These are phyloP conservation scores for Suhomyces yuchorum DNA, from an alignment of 1,139 yeast genomes.

Conservation along the genomic window DNA sequence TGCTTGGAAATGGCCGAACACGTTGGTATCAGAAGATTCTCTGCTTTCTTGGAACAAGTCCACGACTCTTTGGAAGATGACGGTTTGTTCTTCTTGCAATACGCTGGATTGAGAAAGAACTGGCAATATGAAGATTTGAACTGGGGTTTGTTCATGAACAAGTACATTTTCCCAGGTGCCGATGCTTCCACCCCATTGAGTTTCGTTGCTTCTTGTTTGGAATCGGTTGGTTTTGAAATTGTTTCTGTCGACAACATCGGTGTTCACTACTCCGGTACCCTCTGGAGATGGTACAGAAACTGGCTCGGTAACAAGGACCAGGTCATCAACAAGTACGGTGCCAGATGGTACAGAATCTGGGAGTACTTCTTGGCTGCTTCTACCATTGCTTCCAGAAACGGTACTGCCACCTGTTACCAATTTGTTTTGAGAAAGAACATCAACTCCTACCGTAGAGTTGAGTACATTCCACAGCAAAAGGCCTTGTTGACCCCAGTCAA, in stretches of 20 bases:
- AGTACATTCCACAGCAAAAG: conserved; percentile 75
- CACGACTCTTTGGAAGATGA: conserved; percentile 88
- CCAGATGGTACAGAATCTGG: conserved; percentile 93
- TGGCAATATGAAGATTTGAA: conserved; percentile 95
- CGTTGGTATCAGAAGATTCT: conserved; percentile 87
- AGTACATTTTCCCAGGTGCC: conserved; percentile 96
- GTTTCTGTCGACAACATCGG: conserved; percentile 86
- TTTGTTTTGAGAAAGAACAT: conserved; percentile 87
- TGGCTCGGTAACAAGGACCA: conserved; percentile 85
- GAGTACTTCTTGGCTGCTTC: conserved; percentile 85
- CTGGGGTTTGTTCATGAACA: conserved; percentile 97
- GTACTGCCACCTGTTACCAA: conserved; percentile 91
- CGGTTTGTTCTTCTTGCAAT: conserved; percentile 84
- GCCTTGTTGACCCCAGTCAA: conserved; percentile 70
- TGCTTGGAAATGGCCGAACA: conserved; percentile 97
- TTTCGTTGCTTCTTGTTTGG: conserved; percentile 75
- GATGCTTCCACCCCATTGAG: conserved; percentile 95
- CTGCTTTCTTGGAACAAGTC: conserved; percentile 75
- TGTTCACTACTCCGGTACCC: conserved; percentile 87
- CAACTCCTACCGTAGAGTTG: conserved; percentile 81
- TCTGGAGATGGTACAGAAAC: conserved; percentile 95
- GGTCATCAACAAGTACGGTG: conserved; percentile 79
- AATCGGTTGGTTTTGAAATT: conserved; percentile 84
- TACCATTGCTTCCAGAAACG: conserved; percentile 85
- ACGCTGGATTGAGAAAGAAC: conserved; percentile 86